phyloP scores from a whole-genome alignment of 495 filamentous ascomycete species.

The Aspergillus haitiensis region DNA sequence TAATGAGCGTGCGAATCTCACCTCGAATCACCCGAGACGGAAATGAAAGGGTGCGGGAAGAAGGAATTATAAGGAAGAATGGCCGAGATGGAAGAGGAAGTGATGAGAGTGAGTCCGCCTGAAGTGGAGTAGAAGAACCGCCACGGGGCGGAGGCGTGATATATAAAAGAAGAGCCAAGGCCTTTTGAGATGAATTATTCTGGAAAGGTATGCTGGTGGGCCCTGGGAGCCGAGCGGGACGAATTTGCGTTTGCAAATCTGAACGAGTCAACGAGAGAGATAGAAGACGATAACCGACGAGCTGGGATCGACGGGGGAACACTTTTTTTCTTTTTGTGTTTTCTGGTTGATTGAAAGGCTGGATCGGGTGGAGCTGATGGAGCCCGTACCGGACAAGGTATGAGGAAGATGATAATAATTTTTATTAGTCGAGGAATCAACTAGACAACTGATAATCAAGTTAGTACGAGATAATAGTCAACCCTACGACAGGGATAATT shows the following conservation, averaged over 20 bases:
- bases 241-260: conserved; percentile 17
- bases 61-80: background rate
- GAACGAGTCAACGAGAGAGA: conserved; percentile 17
- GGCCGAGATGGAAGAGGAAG: conserved; percentile 2
- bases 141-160: conserved; percentile 32
- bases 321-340: too few species aligned
- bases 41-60: background rate
- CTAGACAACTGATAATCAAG: background rate
- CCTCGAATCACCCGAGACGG: background rate
- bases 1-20: background rate
- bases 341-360: background rate
- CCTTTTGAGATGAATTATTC: conserved; percentile 19
- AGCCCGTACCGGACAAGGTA: background rate
- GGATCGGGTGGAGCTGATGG: conserved; percentile 3
- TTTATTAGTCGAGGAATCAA: conserved; percentile 8
- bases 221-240: conserved; percentile 25
- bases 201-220: conserved; percentile 28
- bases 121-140: conserved; percentile 32
- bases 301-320: conserved; percentile 5
- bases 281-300: conserved; percentile 1
- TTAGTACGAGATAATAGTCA: background rate
- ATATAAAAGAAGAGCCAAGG: conserved; percentile 31
- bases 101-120: conserved; percentile 20
- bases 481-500: background rate
- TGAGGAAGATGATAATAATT: conserved; percentile 1